These are phyloP conservation scores for Diaporthe citrichinensis DNA, from an alignment of 2,329 filamentous ascomycete species.

Conservation along the genomic window DNA sequence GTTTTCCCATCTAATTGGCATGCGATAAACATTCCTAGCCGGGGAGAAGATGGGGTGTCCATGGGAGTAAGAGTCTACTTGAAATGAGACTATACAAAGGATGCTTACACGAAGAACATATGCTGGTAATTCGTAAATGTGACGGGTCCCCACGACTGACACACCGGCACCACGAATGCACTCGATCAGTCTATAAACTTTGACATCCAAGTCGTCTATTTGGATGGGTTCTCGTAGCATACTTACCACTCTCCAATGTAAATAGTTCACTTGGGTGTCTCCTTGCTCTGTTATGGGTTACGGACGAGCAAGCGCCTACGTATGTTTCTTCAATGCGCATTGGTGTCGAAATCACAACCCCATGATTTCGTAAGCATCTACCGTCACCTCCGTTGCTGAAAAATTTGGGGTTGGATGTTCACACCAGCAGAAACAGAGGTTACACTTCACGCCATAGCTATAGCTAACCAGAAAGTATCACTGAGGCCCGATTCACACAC, in stretches of 20 bases:
- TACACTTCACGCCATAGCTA: background rate
- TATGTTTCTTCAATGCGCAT: background rate
- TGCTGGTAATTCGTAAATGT: constrained; percentile 38
- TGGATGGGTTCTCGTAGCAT: no score
- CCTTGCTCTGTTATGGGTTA: background rate
- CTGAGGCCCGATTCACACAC: background rate
- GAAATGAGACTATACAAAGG: constrained; percentile 20
- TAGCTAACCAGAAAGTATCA: background rate
- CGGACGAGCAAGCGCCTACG: no score
- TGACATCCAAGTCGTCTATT: no score
- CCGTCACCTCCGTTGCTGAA: background rate
- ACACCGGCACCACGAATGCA: background rate
- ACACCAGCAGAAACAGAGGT: background rate
- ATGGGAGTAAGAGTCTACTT: constrained; percentile 8
- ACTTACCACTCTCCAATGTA: no score
- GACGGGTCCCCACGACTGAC: constrained; percentile 18
- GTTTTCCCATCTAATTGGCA: constrained; percentile 35
- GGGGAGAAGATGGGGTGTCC: constrained; percentile 17
- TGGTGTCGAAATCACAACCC: background rate
- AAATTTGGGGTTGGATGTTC: background rate
- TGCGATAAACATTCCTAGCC: constrained; percentile 14
- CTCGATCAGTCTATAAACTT: no score
- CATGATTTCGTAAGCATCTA: background rate
- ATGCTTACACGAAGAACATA: background rate
- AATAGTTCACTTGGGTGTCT: no score